phyloP scores from a whole-genome alignment of 495 filamentous ascomycete genomes.

The Darksidea phi region DNA sequence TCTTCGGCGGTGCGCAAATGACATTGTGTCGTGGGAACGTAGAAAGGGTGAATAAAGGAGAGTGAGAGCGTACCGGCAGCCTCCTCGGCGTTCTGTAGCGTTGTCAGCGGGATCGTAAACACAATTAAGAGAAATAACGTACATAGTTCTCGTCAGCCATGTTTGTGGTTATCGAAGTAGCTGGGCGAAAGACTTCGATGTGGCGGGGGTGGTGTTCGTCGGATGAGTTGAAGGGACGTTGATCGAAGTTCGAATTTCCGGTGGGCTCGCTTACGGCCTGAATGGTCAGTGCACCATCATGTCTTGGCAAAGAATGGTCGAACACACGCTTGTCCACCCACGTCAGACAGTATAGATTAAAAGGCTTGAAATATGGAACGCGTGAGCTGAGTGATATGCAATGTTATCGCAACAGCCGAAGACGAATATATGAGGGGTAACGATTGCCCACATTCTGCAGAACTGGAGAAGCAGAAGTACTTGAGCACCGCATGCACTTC shows the following conservation, averaged over 20 bases:
- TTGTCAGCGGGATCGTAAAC: slow-evolving; percentile 45
- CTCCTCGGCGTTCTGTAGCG: slow-evolving; percentile 79
- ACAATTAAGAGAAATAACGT: slow-evolving; percentile 48
- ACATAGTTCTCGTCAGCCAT: slow-evolving; percentile 95
- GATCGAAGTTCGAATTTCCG: not conserved
- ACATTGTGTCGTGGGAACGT: not conserved
- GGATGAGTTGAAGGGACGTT: slow-evolving; percentile 13
- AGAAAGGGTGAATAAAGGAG: slow-evolving; percentile 4
- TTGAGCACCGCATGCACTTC: no score
- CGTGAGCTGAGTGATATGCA: no score
- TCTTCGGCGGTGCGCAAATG: no score
- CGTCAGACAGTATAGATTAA: no score
- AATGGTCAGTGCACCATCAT: no score
- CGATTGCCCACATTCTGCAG: no score
- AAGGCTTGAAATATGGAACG: no score
- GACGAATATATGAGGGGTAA: no score
- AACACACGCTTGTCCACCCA: no score
- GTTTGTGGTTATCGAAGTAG: slow-evolving; percentile 55
- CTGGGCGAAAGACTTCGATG: slow-evolving; percentile 29
- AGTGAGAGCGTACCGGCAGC: slow-evolving; percentile 68
- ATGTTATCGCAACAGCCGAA: no score
- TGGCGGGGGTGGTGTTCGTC: slow-evolving; percentile 17
- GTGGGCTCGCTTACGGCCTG: not conserved
- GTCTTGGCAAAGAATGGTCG: no score
- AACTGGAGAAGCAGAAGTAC: no score